Base-by-base conservation (phyloP, 148 eudicot species). In the Cornus kousa region DNA sequence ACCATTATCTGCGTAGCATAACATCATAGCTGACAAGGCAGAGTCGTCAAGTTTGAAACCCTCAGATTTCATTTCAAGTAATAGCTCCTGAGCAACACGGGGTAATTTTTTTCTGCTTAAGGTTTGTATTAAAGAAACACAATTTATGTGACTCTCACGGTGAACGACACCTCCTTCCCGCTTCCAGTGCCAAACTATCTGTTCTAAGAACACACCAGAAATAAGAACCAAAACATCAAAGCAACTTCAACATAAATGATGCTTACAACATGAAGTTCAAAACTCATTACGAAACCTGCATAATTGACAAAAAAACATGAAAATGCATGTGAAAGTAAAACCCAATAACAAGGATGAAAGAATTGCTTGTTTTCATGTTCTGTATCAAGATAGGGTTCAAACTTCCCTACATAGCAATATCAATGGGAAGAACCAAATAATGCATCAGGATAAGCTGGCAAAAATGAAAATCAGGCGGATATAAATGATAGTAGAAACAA, bases 1-100 rank as follows among this genome's bases (percentile, higher is more conserved):
- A 67, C 90, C 91, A 69, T 84, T 83, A 74, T 84, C 85, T 9
- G 89, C 98, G 85, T 83, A 87, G 67, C 75, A 67, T 19, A 90
- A 75, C 91, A 92, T 79, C 72, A 79, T n/a, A 69, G 79, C 72
- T 72, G 83, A 80, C 74, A 89, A 78, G 20, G 80, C 62, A 70
- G 86, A 69, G 19, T 68, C 72, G n/a, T 78, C 76, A 43, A 71
- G 80, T 50, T 66, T 17, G 71, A 77, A 59, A 37, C 73, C 83
- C 67, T 82, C 80, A 55, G 77, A 70, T 65, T 39, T 79, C 68
- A 77, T 72, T 64, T 81, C 70, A 57, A 32, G 79, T 31, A 82
- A 33, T 31, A 78, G 76, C 71, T 81, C 73, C 71, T 60, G 39
- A 71, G 79, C 78, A 72, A 69, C 80, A 24, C 14, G 77, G 31